Percentiles rank a stretch among this genome's conserved stretches.
These are phyloP conservation scores for Exophiala oligosperma DNA, from an alignment of 2,329 filamentous ascomycete genomes.

Conservation along the genomic window DNA sequence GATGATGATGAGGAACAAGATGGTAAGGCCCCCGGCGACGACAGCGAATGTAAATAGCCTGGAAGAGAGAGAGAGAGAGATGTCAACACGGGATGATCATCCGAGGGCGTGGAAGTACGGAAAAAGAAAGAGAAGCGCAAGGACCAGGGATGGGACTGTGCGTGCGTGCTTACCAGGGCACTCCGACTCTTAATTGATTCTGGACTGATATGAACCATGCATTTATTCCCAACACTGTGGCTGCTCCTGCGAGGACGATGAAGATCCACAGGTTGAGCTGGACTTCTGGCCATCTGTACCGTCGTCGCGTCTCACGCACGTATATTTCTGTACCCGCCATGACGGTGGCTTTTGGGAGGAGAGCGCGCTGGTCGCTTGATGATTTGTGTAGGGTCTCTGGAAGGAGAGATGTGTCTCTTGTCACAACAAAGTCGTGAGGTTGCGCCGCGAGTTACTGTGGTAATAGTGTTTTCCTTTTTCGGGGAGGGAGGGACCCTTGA, in stretches of 20 bases:
- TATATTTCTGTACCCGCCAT: slow-evolving; percentile 36
- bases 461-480: neutral
- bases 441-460: neutral
- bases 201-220: slow-evolving; percentile 62
- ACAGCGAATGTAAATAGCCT: slow-evolving; percentile 68
- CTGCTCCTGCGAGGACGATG: slow-evolving; percentile 59
- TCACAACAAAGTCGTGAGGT: neutral
- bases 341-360: slow-evolving; percentile 11
- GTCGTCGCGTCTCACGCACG: slow-evolving; percentile 36
- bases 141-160: neutral
- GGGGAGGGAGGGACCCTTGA: neutral
- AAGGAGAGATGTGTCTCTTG: neutral
- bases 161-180: slow-evolving; percentile 55
- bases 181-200: slow-evolving; percentile 54
- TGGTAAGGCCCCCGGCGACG: slow-evolving; percentile 55
- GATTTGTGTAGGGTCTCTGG: too few relatives aligned
- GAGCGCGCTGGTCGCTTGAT: neutral
- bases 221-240: slow-evolving; percentile 60
- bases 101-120: neutral
- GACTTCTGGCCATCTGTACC: slow-evolving; percentile 65
- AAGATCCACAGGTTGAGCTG: slow-evolving; percentile 67
- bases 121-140: neutral
- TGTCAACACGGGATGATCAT: neutral
- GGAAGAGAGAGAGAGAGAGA: neutral
- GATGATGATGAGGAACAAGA: slow-evolving; percentile 60